These are phyloP conservation scores for Euphorbia lathyris DNA, from an alignment of 345 rosid species.

Conservation along the genomic window DNA sequence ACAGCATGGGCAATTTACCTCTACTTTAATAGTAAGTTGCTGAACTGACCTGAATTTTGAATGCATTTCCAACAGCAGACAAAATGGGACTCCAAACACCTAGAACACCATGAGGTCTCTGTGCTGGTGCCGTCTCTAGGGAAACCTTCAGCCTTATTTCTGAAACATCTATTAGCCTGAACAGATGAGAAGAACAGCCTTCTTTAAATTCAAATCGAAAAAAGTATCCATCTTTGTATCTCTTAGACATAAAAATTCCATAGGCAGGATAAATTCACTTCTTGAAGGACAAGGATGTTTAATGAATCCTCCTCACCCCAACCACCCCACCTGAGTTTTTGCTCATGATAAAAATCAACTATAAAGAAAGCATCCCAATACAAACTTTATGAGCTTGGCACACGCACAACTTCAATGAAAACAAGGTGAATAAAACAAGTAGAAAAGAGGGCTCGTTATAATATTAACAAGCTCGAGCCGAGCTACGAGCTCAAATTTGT, in stretches of 20 bases:
- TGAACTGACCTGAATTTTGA: conserved; percentile 80
- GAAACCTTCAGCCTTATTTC: conserved; percentile 86
- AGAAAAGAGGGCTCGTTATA: too few species aligned
- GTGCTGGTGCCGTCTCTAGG: conserved; percentile 82
- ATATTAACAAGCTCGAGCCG: too few species aligned
- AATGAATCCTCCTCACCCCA: not conserved
- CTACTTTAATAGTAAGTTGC: not conserved
- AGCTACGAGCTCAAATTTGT: too few species aligned
- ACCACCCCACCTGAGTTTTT: not conserved
- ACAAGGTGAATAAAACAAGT: not conserved
- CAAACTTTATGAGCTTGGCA: not conserved
- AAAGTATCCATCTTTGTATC: not conserved
- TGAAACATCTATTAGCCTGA: conserved; percentile 92
- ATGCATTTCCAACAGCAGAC: conserved; percentile 96
- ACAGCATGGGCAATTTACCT: not conserved
- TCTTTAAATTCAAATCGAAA: conserved; percentile 4
- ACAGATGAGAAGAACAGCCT: conserved; percentile 19
- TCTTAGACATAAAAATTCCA: not conserved
- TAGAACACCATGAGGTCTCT: conserved; percentile 88
- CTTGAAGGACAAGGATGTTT: not conserved
- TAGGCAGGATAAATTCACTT: conserved; percentile 12
- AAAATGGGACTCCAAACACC: conserved; percentile 97
- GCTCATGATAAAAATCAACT: not conserved
- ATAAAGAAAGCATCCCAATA: not conserved
- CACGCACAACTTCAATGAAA: not conserved